Base-by-base conservation (phyloP, 73 alveolate genomes). In the Stentor coeruleus region DNA sequence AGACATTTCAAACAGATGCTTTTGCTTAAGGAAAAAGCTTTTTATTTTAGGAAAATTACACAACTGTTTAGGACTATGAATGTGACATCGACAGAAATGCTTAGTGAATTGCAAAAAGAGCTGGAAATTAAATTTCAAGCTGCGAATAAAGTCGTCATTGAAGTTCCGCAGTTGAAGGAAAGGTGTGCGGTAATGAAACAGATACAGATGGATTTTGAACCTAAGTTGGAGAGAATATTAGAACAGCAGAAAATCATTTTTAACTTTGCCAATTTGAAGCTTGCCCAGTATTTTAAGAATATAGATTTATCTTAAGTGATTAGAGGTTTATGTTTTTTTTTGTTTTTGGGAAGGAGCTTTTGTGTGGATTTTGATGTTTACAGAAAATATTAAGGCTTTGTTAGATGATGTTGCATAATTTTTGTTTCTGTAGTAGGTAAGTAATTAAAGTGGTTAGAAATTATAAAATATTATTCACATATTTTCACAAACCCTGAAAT, bases 41-140 rank as follows among this genome's bases (percentile, higher is more conserved):
- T 77, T 3, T 35, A 75, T 4, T 87, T 83, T 59, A 87, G 76
- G 75, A 84, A 81, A 75, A 86, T 81, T 39, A 59, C 82, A 41
- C 75, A 72, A 40, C 59, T 77, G 3, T 86, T 86, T 49, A 82
- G 82, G 55, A 73, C 84, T 14, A 31, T 77, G 55, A 20, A 74
- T 15, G 74, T 87, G 42, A 88, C 93, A 6, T 55, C 93, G 4
- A 84, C 77, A 30, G 58, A 83, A 77, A 83, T 87, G 93, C 86
- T 87, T 39, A 74, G 84, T 38, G 86, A 87, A 38, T 39, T 87
- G 41, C 88, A 87, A 31, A 83, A 87, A 36, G 84, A 87, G 76
- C 82, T 87, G 35, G 82, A 74, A 6, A 37, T 76, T 20, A 88
- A 84, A 41, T 37, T 84, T 3, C 77, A 42, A 35, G 85, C 76